Base-by-base conservation (phyloP, 2,329 filamentous ascomycete species). In the Fusarium redolens region DNA sequence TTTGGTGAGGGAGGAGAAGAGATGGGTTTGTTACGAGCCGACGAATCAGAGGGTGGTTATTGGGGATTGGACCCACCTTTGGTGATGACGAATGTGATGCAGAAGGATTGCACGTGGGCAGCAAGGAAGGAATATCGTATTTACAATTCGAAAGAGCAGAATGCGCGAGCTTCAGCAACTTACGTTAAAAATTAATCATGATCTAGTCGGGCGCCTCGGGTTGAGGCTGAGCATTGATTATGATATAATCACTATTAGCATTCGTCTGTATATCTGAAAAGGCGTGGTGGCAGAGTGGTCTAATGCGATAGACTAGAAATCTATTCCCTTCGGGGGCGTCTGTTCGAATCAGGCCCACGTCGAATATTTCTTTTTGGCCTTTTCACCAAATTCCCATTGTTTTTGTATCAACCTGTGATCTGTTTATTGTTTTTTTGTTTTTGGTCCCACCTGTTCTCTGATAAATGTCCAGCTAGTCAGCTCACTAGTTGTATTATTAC, bases 281-380 rank as follows among this genome's bases (percentile, higher is more conserved):
- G 65, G 65, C 65, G 56, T 59, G 57, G 65, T 68, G 65, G 65
- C 65, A 68, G 65, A 68, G 65, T 68, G 65, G 65, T 68, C 65
- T 68, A 68, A 68, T 68, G 65, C 65, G 65, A 68, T 68, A 68
- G 64, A 68, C 65, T 68, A 68, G 65, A 68, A 68, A 68, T 68
- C 64, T 68, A 68, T 68, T 68, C 65, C 66, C 65, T 40, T 68
- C 65, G 63, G 63, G 66, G 65, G 63, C 65, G 63, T 68, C 65
- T 68, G 65, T 68, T 68, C 65, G 65, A 68, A 68, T 68, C 65
- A 68, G 65, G 65, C 63, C 65, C 48, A 59, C 56, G 65, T 68
- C 65, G 65, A 68, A 4, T 12, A 3, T 20, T 3, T 5, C 3
- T 20, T 51, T 51, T 51, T 22, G 7, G 4, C 7, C 5, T 5